phyloP scores from a whole-genome alignment of 2,329 filamentous ascomycete species.

The Xylariaceae sp. region DNA sequence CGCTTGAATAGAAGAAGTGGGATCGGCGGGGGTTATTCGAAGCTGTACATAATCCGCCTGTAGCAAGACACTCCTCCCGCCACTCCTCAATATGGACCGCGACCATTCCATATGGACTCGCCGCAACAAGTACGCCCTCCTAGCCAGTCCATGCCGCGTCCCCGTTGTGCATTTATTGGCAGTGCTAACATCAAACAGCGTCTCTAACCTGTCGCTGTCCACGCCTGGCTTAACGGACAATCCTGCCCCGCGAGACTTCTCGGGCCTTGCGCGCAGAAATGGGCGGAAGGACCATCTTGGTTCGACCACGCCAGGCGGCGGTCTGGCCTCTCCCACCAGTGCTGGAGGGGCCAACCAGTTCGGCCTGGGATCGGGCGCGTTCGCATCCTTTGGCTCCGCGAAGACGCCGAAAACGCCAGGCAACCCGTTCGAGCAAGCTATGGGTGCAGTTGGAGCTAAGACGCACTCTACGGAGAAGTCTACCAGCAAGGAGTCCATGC shows the following conservation, averaged over 20 bases:
- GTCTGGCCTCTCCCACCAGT: constrained; percentile 66
- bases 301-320: constrained; percentile 61
- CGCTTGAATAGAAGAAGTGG: constrained; percentile 2
- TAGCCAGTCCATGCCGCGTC: neutral
- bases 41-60: constrained; percentile 7
- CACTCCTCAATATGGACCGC: constrained; percentile 45
- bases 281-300: constrained; percentile 69
- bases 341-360: constrained; percentile 68
- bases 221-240: constrained; percentile 50
- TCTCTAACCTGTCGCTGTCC: constrained; percentile 84
- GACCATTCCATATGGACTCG: constrained; percentile 60
- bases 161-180: neutral
- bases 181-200: constrained; percentile 37
- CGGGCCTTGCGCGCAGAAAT: constrained; percentile 52
- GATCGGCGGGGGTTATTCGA: constrained; percentile 8
- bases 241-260: constrained; percentile 34
- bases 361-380: constrained; percentile 87
- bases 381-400: constrained; percentile 83
- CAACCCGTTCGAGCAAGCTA: constrained; percentile 70
- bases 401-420: constrained; percentile 85
- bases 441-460: constrained; percentile 42
- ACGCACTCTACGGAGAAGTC: constrained; percentile 57
- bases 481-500: constrained; percentile 41
- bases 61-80: constrained; percentile 1
- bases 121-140: constrained; percentile 65